A percentile compares a stretch with the other conserved stretches of the same genome.
phyloP scores from a whole-genome alignment of 2,329 filamentous ascomycete genomes.

The Myriosclerotinia curreyana region DNA sequence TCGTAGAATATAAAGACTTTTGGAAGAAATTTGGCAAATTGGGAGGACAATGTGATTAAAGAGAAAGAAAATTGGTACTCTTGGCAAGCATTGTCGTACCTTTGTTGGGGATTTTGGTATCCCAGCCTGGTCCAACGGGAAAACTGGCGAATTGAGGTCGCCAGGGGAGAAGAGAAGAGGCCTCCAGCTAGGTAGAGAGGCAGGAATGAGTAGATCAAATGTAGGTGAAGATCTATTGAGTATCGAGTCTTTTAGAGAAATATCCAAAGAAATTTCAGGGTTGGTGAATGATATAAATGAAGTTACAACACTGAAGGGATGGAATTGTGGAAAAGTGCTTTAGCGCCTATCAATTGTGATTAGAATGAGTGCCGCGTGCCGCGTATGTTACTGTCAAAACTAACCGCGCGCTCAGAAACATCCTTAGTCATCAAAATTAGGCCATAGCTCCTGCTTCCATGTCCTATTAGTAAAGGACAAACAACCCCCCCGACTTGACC shows the following conservation, averaged over 20 bases:
- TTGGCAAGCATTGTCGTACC: conserved; percentile 15
- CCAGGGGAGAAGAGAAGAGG: conserved; percentile 16
- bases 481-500: background rate
- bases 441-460: conserved; percentile 9
- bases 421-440: conserved; percentile 7
- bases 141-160: conserved; percentile 18
- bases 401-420: background rate
- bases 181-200: conserved; percentile 14
- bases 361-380: background rate
- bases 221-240: too few relatives aligned
- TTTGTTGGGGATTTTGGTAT: conserved; percentile 10
- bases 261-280: background rate
- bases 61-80: background rate
- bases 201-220: background rate
- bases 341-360: background rate
- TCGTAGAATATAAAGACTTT: conserved; percentile 1
- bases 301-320: background rate
- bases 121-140: conserved; percentile 2
- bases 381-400: too few relatives aligned
- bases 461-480: too few relatives aligned
- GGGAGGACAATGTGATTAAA: conserved; percentile 2
- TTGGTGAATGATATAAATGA: background rate
- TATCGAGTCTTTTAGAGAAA: too few relatives aligned
- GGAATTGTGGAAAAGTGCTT: background rate
- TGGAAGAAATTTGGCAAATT: background rate